Percentiles rank a stretch among this genome's conserved stretches.
Evolutionary conservation across 2,329 filamentous ascomycete species (phyloP).

Genomic region (Penicillium thymicola): DNA sequence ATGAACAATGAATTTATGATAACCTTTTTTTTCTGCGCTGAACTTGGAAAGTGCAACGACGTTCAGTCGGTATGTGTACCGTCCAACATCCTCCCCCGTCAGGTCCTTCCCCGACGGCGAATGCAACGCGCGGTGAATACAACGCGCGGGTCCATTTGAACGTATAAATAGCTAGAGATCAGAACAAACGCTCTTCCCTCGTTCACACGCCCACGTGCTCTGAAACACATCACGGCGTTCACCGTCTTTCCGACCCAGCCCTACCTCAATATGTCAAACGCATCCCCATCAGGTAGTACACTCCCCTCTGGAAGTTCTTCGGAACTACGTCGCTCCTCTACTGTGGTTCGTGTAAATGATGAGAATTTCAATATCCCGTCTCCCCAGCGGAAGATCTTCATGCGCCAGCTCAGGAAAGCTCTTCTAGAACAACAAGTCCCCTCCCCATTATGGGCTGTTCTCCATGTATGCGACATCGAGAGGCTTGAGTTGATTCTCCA

Average conservation of each 20-base stretch:
- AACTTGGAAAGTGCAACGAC: background rate
- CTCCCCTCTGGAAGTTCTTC: background rate
- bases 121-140: too few species aligned
- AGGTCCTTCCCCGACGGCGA: background rate
- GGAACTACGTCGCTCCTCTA: background rate
- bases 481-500: background rate
- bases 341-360: background rate
- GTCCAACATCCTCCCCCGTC: background rate
- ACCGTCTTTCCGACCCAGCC: background rate
- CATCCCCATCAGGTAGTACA: background rate
- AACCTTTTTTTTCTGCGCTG: background rate
- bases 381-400: background rate
- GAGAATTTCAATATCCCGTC: constrained; percentile 3
- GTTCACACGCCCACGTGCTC: background rate
- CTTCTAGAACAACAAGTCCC: background rate
- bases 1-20: background rate
- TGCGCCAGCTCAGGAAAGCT: background rate
- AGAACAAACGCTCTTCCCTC: background rate
- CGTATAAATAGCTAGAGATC: background rate
- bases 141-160: background rate
- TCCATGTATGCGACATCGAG: constrained; percentile 9
- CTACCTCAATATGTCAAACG: background rate
- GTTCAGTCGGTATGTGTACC: background rate
- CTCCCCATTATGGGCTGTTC: constrained; percentile 6
- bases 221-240: background rate